Conservation (phyloP, 441 rosid species). For the Arabidopsis lyrata region DNA sequence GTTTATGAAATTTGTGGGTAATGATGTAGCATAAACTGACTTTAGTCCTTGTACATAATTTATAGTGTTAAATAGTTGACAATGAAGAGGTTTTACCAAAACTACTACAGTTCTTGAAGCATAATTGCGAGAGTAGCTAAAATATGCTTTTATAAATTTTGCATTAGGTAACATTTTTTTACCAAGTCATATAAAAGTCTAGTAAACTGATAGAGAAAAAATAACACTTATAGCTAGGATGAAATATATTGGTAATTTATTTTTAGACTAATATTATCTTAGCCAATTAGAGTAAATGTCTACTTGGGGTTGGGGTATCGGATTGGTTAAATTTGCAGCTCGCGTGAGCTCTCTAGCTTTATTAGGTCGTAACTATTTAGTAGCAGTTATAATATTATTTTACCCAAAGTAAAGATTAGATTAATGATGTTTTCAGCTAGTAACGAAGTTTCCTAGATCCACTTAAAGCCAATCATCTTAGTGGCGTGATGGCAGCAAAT, state of each 20-base stretch:
- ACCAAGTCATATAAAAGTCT: no score
- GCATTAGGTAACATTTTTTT: neutral
- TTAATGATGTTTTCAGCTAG: neutral
- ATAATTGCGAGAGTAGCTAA: slow-evolving; percentile 7
- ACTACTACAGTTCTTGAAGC: neutral
- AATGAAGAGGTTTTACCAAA: neutral
- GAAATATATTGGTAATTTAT: no score
- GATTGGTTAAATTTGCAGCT: slow-evolving; percentile 27
- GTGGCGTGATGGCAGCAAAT: neutral
- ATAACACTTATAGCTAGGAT: no score
- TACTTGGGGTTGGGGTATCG: neutral
- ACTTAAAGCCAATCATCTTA: slow-evolving; percentile 15
- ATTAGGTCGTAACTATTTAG: neutral
- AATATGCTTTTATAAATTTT: neutral
- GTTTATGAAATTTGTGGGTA: slow-evolving; percentile 22
- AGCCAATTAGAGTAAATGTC: neutral
- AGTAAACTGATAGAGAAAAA: no score
- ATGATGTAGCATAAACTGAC: slow-evolving; percentile 25
- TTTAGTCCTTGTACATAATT: neutral
- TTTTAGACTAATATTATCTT: neutral
- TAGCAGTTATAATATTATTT: neutral
- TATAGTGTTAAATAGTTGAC: neutral
- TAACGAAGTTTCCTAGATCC: slow-evolving; percentile 14
- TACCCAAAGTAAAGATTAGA: neutral
- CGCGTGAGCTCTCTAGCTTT: slow-evolving; percentile 23